Evolutionary conservation across 2,329 filamentous ascomycete species (phyloP).

Genomic region (Colletotrichum eleusines): DNA sequence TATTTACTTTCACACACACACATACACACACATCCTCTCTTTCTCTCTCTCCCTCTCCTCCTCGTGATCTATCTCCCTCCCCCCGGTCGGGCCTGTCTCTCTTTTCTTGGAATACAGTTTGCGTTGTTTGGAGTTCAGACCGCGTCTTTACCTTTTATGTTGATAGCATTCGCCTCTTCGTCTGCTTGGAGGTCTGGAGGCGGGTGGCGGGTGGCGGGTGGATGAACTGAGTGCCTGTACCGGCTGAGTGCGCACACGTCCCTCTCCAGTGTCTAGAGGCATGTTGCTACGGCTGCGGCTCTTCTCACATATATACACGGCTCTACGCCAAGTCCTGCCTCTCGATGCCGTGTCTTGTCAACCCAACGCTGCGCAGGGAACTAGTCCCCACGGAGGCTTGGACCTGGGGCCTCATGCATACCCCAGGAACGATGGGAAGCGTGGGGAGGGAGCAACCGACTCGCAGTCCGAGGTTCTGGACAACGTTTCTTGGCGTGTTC

Average conservation of each 20-base stretch:
- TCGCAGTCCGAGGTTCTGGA: background rate
- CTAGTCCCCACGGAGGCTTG: background rate
- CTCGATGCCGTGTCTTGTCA: background rate
- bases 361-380: background rate
- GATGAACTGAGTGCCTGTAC: background rate
- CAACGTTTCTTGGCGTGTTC: constrained; percentile 2
- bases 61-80: too few relatives aligned
- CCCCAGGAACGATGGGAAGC: background rate
- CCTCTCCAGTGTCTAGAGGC: background rate
- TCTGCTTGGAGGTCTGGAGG: background rate
- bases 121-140: constrained; percentile 12
- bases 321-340: background rate
- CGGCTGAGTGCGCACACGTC: background rate
- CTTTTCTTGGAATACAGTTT: background rate
- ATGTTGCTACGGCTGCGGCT: background rate
- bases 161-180: background rate
- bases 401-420: background rate
- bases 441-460: background rate
- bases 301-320: background rate
- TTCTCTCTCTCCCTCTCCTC: background rate
- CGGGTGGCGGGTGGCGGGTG: background rate
- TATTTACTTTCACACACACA: too few relatives aligned
- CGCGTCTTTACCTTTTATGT: background rate
- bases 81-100: background rate
- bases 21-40: too few relatives aligned